A percentile compares a stretch with the other conserved stretches of the same genome.
phyloP scores from a whole-genome alignment of 1,284 basidiomycete species.

The Phellopilus nigrolimitatus region DNA sequence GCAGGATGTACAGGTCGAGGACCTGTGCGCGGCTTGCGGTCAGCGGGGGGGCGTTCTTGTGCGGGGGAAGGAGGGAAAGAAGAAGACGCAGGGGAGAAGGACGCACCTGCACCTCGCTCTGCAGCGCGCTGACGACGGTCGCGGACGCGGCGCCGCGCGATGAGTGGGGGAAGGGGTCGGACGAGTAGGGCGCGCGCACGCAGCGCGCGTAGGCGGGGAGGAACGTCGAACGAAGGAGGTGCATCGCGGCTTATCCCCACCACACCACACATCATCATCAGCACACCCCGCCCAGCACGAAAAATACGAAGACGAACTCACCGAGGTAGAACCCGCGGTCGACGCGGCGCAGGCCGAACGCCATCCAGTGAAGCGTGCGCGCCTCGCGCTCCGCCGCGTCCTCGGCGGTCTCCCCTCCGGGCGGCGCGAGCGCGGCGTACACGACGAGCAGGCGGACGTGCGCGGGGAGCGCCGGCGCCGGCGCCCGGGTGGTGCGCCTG shows the following conservation, averaged over 20 bases:
- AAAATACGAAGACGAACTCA: slow-evolving; percentile 15
- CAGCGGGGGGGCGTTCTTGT: neutral
- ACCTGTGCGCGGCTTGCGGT: slow-evolving; percentile 5
- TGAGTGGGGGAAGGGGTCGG: slow-evolving; percentile 27
- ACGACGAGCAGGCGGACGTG: slow-evolving; percentile 28
- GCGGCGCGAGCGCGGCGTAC: slow-evolving; percentile 23
- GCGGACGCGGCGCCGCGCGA: slow-evolving; percentile 9
- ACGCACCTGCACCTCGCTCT: slow-evolving; percentile 21
- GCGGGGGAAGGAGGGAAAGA: neutral
- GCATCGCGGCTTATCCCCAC: slow-evolving; percentile 27
- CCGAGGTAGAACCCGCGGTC: slow-evolving; percentile 27
- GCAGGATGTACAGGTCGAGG: slow-evolving; percentile 23
- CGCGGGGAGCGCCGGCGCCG: slow-evolving; percentile 24
- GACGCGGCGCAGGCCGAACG: slow-evolving; percentile 25
- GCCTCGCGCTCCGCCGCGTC: slow-evolving; percentile 6
- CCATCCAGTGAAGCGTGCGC: slow-evolving; percentile 27
- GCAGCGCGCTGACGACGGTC: slow-evolving; percentile 18
- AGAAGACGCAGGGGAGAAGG: neutral
- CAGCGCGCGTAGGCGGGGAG: slow-evolving; percentile 24
- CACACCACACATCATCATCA: no score
- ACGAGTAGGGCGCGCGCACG: slow-evolving; percentile 27
- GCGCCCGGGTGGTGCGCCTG: no score
- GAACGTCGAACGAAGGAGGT: slow-evolving; percentile 28
- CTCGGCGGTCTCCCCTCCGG: slow-evolving; percentile 13
- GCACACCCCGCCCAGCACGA: neutral